Conservation (phyloP, 2,329 filamentous ascomycete genomes). For the Colletotrichum spaethianum region DNA sequence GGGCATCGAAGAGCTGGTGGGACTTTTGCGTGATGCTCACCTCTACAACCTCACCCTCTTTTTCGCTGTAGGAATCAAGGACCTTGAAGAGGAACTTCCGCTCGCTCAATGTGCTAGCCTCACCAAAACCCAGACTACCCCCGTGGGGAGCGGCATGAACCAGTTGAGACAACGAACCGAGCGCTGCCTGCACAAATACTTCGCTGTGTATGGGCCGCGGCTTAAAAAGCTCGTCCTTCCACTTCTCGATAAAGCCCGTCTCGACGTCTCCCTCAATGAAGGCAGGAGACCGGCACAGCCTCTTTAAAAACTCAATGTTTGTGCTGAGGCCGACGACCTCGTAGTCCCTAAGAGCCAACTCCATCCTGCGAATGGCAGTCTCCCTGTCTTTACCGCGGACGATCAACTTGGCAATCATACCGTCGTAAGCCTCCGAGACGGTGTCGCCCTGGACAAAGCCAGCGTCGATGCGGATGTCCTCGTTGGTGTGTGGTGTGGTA, state of each 20-base stretch:
- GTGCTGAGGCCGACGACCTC: conserved; percentile 94
- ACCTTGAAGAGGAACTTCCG: conserved; percentile 68
- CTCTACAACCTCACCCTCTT: conserved; percentile 74
- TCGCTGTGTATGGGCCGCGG: conserved; percentile 75
- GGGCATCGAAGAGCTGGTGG: conserved; percentile 62
- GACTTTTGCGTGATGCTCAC: conserved; percentile 65
- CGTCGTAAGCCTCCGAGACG: conserved; percentile 95
- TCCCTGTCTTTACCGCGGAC: conserved; percentile 85
- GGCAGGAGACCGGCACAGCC: conserved; percentile 82
- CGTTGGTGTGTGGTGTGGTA: conserved; percentile 76
- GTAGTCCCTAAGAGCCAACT: conserved; percentile 85
- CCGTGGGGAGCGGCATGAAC: conserved; percentile 57
- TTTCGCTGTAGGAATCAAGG: conserved; percentile 73
- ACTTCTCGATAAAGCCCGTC: conserved; percentile 96
- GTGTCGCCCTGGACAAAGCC: conserved; percentile 93
- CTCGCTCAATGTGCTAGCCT: conserved; percentile 56
- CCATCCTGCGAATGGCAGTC: conserved; percentile 86
- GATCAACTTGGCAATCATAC: conserved; percentile 99
- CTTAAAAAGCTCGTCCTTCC: conserved; percentile 83
- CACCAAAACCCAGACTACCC: conserved; percentile 68
- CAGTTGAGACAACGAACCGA: conserved; percentile 60
- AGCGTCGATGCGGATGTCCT: conserved; percentile 90
- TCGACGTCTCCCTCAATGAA: conserved; percentile 93
- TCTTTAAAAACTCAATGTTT: conserved; percentile 97
- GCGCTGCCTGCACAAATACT: conserved; percentile 87